Base-by-base conservation (phyloP, 1,284 basidiomycete species). In the Cerrena zonata region DNA sequence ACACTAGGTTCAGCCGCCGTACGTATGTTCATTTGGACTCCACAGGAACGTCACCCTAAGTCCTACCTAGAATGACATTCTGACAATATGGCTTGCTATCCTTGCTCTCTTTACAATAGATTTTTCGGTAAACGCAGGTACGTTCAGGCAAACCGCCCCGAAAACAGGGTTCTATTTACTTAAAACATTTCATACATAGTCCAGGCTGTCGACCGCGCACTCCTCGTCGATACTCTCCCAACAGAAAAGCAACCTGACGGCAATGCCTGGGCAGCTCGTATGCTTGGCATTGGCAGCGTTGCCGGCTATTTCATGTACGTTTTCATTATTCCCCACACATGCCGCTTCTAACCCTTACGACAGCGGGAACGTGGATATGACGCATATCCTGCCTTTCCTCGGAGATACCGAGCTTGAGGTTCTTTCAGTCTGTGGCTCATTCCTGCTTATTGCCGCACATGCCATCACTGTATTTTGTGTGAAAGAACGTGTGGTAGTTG, bases 201-300 rank as follows among this genome's bases (percentile, higher is more conserved):
- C 1, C 85, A 88, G 66, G 89, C 91, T 0, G 79, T 90, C 24
- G 89, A 93, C 62, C 86, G 91, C 38, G 87, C 90, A 0, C 74
- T 93, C 4, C 71, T 92, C 15, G 84, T 94, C 1, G 86, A 89
- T 56, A 82, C 73, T 0, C 63, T 88, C 5, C 85, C 81, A 39
- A 74, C 87, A 0, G 67, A 77, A 0, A 76, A 84, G 45, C 95
- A 98, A 65, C 84, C 92, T 5, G 75, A 80, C 19, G 94, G 88
- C 0, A 97, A 94, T 65, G 95, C 94, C 0, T 99, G 95, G 94
- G 94, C 91, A 1, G 91, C 91, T 0, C 76, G 89, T 21, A 92
- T 97, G 86, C 73, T 87, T 46, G 89, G 88, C 0, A 62, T 91
- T 34, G 92, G 91, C 5, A 84, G 86, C 53, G 86, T 94, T 1